Percentiles rank a stretch among this genome's conserved stretches.
Evolutionary conservation across 345 rosid species (phyloP).

Genomic region (Murraya paniculata): DNA sequence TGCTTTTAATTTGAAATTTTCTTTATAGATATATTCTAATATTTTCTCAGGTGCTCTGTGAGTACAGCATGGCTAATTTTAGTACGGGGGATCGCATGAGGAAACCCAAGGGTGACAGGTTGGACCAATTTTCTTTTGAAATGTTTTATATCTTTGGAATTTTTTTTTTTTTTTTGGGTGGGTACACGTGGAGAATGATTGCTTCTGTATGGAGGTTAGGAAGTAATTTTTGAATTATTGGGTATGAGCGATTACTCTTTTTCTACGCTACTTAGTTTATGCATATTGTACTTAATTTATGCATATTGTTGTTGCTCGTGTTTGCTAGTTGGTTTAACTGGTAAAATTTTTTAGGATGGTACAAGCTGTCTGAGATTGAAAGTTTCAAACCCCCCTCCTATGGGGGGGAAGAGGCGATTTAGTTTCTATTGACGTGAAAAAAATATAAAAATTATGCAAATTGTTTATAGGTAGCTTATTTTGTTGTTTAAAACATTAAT

Average conservation of each 20-base stretch:
- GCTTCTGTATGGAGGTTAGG: background rate
- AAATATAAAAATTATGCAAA: too few relatives aligned
- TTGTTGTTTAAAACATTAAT: background rate
- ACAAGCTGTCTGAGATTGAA: too few relatives aligned
- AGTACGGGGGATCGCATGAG: conserved; percentile 88
- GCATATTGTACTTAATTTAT: background rate
- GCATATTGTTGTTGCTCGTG: too few relatives aligned
- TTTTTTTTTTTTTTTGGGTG: background rate
- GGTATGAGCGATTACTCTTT: background rate
- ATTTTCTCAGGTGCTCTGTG: conserved; percentile 65
- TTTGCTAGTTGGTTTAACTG: too few relatives aligned
- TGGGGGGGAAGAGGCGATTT: too few relatives aligned
- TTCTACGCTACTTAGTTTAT: background rate
- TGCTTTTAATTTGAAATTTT: background rate
- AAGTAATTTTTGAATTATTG: background rate
- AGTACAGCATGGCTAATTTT: conserved; percentile 96
- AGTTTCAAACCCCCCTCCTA: too few relatives aligned
- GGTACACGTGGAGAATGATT: background rate
- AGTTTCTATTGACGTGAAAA: too few relatives aligned
- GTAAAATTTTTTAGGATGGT: too few relatives aligned
- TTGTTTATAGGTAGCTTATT: background rate
- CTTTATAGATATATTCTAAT: background rate
- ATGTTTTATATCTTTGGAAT: background rate
- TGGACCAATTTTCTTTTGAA: background rate
- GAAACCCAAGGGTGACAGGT: conserved; percentile 89